A percentile compares a stretch with the other conserved stretches of the same genome.
Evolutionary conservation across 2,329 filamentous ascomycete genomes (phyloP).

Genomic region (Penicillium sp.): DNA sequence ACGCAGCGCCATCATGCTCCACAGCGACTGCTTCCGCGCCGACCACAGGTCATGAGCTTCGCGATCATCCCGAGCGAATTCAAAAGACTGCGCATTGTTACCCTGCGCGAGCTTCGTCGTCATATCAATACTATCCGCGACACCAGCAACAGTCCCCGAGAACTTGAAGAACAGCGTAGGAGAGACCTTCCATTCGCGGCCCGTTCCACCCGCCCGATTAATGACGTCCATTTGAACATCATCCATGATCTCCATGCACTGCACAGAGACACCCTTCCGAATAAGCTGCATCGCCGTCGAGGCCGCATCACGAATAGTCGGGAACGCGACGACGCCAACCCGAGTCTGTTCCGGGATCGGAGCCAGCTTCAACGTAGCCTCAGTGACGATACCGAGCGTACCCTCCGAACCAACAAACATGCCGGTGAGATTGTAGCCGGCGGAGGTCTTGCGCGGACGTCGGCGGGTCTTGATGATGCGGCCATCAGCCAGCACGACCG

Average conservation of each 20-base stretch:
- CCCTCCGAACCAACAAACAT: conserved; percentile 64
- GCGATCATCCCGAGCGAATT: conserved; percentile 47
- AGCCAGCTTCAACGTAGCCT: conserved; percentile 60
- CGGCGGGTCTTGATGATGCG: conserved; percentile 52
- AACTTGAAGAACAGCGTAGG: conserved; percentile 48
- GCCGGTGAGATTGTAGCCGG: conserved; percentile 62
- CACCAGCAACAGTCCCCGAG: conserved; percentile 66
- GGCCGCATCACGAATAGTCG: conserved; percentile 53
- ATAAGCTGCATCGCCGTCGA: conserved; percentile 57
- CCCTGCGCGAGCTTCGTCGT: conserved; percentile 59
- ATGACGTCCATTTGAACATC: conserved; percentile 58
- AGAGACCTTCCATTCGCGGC: conserved; percentile 37
- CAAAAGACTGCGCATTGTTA: conserved; percentile 49
- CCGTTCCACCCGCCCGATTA: conserved; percentile 56
- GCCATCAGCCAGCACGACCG: conserved; percentile 62
- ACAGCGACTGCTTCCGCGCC: conserved; percentile 52
- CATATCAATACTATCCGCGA: conserved; percentile 64
- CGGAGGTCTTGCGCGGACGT: conserved; percentile 59
- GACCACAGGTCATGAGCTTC: conserved; percentile 53
- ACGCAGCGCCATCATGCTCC: conserved; percentile 52
- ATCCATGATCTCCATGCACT: conserved; percentile 57
- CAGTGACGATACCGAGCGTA: conserved; percentile 61
- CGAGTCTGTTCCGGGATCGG: conserved; percentile 55
- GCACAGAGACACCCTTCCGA: conserved; percentile 56
- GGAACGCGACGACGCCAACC: conserved; percentile 57